Evolutionary conservation across 164 flowering plant genomes (phyloP).

Genomic region (Magnolia changhungtana): DNA sequence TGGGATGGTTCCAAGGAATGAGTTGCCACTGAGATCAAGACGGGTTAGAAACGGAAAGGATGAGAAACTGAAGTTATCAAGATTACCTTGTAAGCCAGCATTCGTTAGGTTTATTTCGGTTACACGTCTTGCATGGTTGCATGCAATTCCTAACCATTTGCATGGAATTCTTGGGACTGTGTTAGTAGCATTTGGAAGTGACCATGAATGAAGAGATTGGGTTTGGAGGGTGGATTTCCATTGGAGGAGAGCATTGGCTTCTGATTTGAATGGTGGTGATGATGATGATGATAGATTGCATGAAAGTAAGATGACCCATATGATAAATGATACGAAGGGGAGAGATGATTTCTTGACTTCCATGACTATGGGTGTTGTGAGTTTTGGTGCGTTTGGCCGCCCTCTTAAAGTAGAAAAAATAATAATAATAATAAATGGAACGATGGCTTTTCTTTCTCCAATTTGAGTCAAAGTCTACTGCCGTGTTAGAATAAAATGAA

Average conservation of each 20-base stretch:
- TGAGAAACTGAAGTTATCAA: constrained; percentile 20
- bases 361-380: not conserved
- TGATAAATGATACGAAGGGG: not conserved
- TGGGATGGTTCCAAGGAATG: constrained; percentile 19
- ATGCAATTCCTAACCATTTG: constrained; percentile 20
- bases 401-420: too few species aligned
- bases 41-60: constrained; percentile 17
- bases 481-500: too few species aligned
- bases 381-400: too few species aligned
- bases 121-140: constrained; percentile 13
- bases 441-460: too few species aligned
- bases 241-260: constrained; percentile 2
- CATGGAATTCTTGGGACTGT: not conserved
- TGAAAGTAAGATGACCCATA: not conserved
- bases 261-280: not conserved
- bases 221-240: constrained; percentile 3
- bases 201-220: constrained; percentile 3
- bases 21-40: constrained; percentile 12
- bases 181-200: not conserved
- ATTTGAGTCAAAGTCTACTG: too few species aligned
- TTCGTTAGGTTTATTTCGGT: constrained; percentile 9
- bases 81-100: constrained; percentile 12
- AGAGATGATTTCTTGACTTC: not conserved
- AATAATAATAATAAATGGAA: too few species aligned
- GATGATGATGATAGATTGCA: not conserved